These are phyloP conservation scores for Juglanconis oblonga DNA, from an alignment of 2,329 filamentous ascomycete species.

Conservation along the genomic window DNA sequence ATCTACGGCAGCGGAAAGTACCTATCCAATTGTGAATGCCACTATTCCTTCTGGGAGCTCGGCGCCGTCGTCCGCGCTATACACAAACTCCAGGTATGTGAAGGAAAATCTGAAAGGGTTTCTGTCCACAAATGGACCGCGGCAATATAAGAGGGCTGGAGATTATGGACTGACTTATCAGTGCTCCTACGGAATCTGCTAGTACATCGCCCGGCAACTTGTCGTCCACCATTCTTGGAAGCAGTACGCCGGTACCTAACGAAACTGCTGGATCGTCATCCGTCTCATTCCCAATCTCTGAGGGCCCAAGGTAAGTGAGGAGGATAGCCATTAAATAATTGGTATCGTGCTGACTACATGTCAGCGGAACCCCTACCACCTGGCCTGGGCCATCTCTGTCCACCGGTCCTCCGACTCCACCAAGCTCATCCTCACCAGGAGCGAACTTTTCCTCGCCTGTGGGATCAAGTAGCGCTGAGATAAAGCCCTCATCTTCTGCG, in stretches of 20 bases:
- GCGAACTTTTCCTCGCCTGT: not conserved
- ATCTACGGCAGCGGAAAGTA: not conserved
- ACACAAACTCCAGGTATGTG: constrained; percentile 13
- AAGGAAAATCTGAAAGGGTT: too few species aligned
- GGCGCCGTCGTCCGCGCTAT: constrained; percentile 11
- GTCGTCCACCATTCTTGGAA: not conserved
- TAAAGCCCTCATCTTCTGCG: not conserved
- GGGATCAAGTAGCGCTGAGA: not conserved
- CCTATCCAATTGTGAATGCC: not conserved
- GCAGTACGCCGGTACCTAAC: not conserved
- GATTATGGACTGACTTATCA: not conserved
- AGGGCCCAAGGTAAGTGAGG: constrained; percentile 4
- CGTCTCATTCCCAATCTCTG: not conserved
- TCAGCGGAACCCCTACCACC: not conserved
- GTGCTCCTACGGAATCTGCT: not conserved
- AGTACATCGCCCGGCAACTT: not conserved
- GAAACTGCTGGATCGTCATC: not conserved
- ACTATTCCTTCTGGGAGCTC: constrained; percentile 18
- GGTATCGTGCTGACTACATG: not conserved
- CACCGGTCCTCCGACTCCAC: not conserved
- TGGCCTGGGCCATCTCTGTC: not conserved
- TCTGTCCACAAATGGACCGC: not conserved
- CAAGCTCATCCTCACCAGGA: not conserved
- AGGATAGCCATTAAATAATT: not conserved
- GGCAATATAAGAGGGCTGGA: not conserved